Percentiles rank a stretch among this genome's conserved stretches.
These are phyloP conservation scores for Stylonectria norvegica DNA, from an alignment of 2,329 filamentous ascomycete species.

Conservation along the genomic window DNA sequence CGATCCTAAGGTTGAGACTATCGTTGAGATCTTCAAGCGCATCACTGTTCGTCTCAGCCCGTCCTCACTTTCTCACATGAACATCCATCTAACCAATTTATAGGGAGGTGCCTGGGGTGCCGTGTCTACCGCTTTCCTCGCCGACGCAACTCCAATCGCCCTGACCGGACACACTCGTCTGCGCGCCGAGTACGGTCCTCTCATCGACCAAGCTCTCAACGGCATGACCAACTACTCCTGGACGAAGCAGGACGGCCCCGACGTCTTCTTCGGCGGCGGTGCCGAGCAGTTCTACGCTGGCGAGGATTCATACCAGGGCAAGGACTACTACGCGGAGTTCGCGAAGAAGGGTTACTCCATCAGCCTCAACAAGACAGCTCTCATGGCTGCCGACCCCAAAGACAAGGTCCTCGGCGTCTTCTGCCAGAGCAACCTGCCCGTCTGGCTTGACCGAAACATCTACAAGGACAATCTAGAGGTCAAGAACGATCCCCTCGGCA, in stretches of 20 bases:
- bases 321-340: slow-evolving; percentile 79
- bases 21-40: slow-evolving; percentile 73
- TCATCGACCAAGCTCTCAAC: slow-evolving; percentile 74
- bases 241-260: slow-evolving; percentile 70
- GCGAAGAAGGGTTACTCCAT: slow-evolving; percentile 68
- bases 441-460: slow-evolving; percentile 83
- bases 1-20: slow-evolving; percentile 82
- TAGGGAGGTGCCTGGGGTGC: slow-evolving; percentile 57
- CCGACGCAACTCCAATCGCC: slow-evolving; percentile 79
- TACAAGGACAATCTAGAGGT: slow-evolving; percentile 68
- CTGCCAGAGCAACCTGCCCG: slow-evolving; percentile 69
- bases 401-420: slow-evolving; percentile 75
- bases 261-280: slow-evolving; percentile 79
- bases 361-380: slow-evolving; percentile 69
- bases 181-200: slow-evolving; percentile 64
- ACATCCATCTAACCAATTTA: slow-evolving; percentile 10
- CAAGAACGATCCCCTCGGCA: slow-evolving; percentile 67
- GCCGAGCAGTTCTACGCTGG: slow-evolving; percentile 75
- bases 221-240: slow-evolving; percentile 78
- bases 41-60: slow-evolving; percentile 57
- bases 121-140: slow-evolving; percentile 76
- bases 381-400: slow-evolving; percentile 54
- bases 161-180: slow-evolving; percentile 69
- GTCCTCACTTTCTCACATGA: neutral
- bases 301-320: slow-evolving; percentile 61